Conservation (phyloP, 2,329 filamentous ascomycete species). For the Venturia aucupariae region DNA sequence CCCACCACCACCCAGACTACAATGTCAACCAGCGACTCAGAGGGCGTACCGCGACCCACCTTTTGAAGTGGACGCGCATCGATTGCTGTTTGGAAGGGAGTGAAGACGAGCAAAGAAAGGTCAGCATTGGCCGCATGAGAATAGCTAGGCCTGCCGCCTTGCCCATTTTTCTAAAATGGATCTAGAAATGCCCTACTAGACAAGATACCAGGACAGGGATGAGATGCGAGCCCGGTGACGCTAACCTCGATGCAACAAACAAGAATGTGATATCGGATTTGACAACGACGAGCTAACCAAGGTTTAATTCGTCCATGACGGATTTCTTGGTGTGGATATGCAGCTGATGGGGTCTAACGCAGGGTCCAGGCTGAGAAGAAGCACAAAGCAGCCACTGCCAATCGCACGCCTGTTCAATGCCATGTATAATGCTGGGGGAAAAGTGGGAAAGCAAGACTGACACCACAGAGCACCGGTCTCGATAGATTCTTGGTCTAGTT, state of each 20-base stretch:
- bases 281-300: not conserved
- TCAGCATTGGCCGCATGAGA: too few relatives aligned
- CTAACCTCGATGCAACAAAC: not conserved
- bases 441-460: too few relatives aligned
- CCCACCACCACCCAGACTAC: not conserved
- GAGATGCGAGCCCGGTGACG: not conserved
- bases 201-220: not conserved
- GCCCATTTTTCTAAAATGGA: not conserved
- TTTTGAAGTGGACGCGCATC: not conserved
- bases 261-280: not conserved
- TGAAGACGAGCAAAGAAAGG: too few relatives aligned
- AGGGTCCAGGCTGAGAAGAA: not conserved
- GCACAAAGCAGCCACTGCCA: not conserved
- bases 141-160: too few relatives aligned
- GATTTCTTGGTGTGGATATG: not conserved
- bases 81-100: not conserved
- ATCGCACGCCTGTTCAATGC: not conserved
- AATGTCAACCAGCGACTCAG: constrained; percentile 11
- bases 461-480: too few relatives aligned
- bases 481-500: too few relatives aligned
- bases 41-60: not conserved
- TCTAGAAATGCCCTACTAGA: not conserved
- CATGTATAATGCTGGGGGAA: too few relatives aligned
- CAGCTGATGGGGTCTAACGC: not conserved
- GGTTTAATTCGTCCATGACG: not conserved